phyloP scores from a whole-genome alignment of 106 monocot species.

The Allium cepa region DNA sequence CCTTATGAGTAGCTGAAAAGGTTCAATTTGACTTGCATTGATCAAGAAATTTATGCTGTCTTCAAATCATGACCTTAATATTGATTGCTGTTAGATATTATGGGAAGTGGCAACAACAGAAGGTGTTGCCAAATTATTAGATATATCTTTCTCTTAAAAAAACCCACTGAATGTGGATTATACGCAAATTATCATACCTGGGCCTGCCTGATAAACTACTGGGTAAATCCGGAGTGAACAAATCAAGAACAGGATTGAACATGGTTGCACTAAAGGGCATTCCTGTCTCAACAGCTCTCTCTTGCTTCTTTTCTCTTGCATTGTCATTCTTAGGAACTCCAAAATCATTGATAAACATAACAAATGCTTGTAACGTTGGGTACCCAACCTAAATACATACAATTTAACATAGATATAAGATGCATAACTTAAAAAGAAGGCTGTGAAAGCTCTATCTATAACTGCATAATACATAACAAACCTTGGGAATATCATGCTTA shows the following conservation, averaged over 20 bases:
- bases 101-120: too few relatives aligned
- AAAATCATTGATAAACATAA: conserved; percentile 72
- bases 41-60: too few relatives aligned
- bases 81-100: too few relatives aligned
- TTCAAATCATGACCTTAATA: too few relatives aligned
- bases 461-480: conserved; percentile 1
- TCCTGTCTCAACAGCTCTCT: conserved; percentile 34
- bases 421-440: not conserved
- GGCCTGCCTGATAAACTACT: conserved; percentile 50
- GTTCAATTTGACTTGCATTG: too few relatives aligned
- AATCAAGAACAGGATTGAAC: conserved; percentile 76
- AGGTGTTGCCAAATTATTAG: too few relatives aligned
- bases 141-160: too few relatives aligned
- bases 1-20: too few relatives aligned
- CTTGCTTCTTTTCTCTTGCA: conserved; percentile 25
- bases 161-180: not conserved
- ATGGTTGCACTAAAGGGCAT: conserved; percentile 64
- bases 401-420: not conserved
- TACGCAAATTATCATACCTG: conserved; percentile 41
- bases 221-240: conserved; percentile 70
- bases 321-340: conserved; percentile 46
- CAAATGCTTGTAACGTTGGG: conserved; percentile 75
- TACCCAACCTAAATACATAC: conserved; percentile 46
- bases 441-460: not conserved
- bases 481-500: conserved; percentile 57